Conservation (phyloP, 148 eudicot genomes). For the Mesembryanthemum crystallinum region DNA sequence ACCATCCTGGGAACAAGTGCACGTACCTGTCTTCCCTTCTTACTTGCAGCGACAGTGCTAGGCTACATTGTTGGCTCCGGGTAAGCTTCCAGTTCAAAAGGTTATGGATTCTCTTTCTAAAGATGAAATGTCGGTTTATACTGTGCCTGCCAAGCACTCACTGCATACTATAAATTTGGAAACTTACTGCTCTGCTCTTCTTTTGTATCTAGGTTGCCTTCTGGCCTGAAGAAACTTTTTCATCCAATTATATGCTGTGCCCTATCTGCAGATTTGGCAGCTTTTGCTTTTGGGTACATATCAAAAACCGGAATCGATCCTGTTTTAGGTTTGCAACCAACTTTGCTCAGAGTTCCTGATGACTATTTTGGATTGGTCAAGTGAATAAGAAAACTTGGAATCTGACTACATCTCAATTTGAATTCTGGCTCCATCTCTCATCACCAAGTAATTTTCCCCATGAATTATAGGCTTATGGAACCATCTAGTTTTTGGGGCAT, state of each 20-base stretch:
- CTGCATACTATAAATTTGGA: neutral
- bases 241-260: constrained; percentile 97
- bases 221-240: constrained; percentile 66
- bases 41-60: constrained; percentile 81
- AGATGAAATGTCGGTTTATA: constrained; percentile 1
- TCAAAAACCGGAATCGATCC: constrained; percentile 73
- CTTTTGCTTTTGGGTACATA: constrained; percentile 73
- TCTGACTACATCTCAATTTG: neutral
- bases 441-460: neutral
- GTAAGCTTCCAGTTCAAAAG: constrained; percentile 38
- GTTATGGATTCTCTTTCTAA: neutral
- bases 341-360: constrained; percentile 12
- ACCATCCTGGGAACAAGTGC: constrained; percentile 73
- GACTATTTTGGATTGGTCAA: neutral
- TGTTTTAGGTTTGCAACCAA: constrained; percentile 64
- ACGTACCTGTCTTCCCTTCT: constrained; percentile 88
- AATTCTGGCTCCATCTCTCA: neutral
- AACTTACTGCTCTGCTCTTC: neutral
- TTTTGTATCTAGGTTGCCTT: constrained; percentile 57
- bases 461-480: neutral
- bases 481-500: neutral
- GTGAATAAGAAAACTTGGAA: neutral
- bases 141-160: neutral
- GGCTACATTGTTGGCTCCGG: constrained; percentile 93
- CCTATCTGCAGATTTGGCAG: constrained; percentile 84